Conservation (phyloP, 73 alveolate species). For the Blepharisma stoltei region DNA sequence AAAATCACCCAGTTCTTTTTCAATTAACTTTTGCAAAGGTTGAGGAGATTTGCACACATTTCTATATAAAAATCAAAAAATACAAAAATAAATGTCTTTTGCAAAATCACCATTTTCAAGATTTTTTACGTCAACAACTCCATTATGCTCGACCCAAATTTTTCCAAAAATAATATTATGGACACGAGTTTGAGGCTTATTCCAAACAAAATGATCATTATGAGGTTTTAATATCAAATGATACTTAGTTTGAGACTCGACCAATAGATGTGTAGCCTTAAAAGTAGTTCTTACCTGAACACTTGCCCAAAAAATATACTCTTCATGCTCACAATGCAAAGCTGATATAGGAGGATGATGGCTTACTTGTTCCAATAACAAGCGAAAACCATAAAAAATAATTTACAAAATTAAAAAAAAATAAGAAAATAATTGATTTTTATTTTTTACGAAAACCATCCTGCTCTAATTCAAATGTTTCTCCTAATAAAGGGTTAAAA, state of each 20-base stretch:
- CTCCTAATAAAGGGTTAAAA: constrained; percentile 94
- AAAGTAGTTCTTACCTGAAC: constrained; percentile 79
- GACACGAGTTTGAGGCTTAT: constrained; percentile 78
- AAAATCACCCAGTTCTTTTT: constrained; percentile 76
- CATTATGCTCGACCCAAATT: constrained; percentile 81
- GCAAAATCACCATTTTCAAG: constrained; percentile 65
- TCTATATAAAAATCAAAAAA: too few species aligned
- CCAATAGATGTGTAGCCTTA: constrained; percentile 79
- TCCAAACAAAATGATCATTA: constrained; percentile 70
- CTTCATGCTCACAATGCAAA: constrained; percentile 70
- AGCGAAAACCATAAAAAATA: too few species aligned
- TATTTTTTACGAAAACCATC: too few species aligned
- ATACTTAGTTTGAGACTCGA: constrained; percentile 72
- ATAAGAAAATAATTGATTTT: too few species aligned
- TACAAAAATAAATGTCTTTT: too few species aligned
- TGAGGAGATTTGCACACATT: too few species aligned
- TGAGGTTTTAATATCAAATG: constrained; percentile 72
- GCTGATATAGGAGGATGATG: constrained; percentile 98
- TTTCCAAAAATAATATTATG: constrained; percentile 82
- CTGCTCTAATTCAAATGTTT: constrained; percentile 81
- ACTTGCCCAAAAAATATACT: constrained; percentile 82
- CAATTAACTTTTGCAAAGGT: constrained; percentile 70
- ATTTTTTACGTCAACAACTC: constrained; percentile 72
- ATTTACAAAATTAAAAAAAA: too few species aligned
- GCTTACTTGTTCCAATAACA: constrained; percentile 79